These are phyloP conservation scores for Medicago lupulina DNA, from an alignment of 306 rosid species.

Conservation along the genomic window DNA sequence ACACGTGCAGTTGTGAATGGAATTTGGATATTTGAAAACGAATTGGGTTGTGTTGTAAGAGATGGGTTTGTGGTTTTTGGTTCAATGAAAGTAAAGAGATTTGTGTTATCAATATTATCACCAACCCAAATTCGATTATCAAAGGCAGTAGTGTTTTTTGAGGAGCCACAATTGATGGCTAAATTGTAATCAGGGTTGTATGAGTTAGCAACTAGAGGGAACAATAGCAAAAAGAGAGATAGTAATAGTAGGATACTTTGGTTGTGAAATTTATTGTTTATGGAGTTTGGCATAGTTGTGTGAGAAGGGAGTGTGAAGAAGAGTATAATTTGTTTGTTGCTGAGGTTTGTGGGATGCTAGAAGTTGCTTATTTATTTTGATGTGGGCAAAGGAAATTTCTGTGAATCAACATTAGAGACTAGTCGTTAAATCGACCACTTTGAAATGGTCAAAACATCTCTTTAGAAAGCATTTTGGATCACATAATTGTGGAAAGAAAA, in stretches of 20 bases:
- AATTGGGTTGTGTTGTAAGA: background rate
- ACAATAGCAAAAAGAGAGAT: background rate
- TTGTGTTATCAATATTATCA: background rate
- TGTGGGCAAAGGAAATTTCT: too few species aligned
- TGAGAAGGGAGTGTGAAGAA: too few species aligned
- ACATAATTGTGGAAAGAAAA: too few species aligned
- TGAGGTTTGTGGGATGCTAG: too few species aligned
- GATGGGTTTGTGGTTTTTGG: conserved; percentile 1
- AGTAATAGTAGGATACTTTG: background rate
- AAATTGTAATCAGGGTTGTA: background rate
- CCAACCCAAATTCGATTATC: background rate
- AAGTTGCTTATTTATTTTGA: too few species aligned
- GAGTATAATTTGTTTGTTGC: too few species aligned
- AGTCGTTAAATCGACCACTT: too few species aligned
- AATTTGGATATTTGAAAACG: background rate
- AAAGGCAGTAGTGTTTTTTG: background rate
- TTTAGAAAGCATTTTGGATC: too few species aligned
- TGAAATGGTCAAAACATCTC: too few species aligned
- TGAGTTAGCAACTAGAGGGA: background rate
- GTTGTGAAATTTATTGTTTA: background rate
- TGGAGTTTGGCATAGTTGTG: background rate
- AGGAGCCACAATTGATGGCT: background rate
- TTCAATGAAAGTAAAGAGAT: background rate
- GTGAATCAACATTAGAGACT: too few species aligned
- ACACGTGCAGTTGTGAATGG: conserved; percentile 7